Conservation (phyloP, 176 grass and related monocot genomes). For the Oryza nivara region DNA sequence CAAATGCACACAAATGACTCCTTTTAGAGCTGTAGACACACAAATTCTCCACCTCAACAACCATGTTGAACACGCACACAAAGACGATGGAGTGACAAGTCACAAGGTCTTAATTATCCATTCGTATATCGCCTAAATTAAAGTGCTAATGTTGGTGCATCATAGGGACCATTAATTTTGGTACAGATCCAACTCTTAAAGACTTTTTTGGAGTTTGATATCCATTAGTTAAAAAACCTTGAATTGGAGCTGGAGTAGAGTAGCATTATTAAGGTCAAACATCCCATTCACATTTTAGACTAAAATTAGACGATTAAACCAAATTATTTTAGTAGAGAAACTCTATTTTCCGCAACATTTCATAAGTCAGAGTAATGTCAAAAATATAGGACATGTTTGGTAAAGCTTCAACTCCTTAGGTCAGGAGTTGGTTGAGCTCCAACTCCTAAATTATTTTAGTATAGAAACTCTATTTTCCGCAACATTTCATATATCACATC, state of each 20-base stretch:
- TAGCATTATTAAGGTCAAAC: not conserved
- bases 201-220: not conserved
- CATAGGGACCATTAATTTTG: not conserved
- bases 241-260: not conserved
- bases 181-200: not conserved
- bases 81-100: not conserved
- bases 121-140: not conserved
- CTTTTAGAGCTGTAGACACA: constrained; percentile 28
- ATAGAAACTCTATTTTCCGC: not conserved
- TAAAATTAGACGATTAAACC: not conserved
- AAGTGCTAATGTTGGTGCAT: not conserved
- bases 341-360: not conserved
- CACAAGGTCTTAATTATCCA: constrained; percentile 27
- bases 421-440: too few species aligned
- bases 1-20: not conserved
- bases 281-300: not conserved
- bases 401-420: too few species aligned
- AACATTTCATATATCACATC: not conserved
- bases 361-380: not conserved
- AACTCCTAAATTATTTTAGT: not conserved
- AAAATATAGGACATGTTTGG: not conserved
- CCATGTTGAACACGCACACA: constrained; percentile 13
- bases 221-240: not conserved
- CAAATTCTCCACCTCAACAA: not conserved
- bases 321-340: not conserved